Evolutionary conservation across 1,139 yeast species (phyloP), one percentile per base, ranked within the genome.

Genomic region (Lodderomyces parapsilosis): DNA sequence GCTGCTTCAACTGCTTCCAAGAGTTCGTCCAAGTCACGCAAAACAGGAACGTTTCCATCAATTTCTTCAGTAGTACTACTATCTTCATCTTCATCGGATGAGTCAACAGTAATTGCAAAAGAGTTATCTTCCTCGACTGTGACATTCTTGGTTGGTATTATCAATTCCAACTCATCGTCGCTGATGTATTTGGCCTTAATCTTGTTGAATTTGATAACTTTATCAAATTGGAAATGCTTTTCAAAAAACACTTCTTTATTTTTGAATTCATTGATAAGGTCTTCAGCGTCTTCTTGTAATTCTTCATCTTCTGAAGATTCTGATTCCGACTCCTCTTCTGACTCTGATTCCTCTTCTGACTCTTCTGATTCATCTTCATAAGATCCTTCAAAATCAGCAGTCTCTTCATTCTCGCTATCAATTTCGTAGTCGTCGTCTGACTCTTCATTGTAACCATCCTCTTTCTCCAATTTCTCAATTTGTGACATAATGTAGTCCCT

Each of bases 221-320:
- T 71, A 46, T 69, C 76, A 52, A 73, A 73, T 49, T 66, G 67
- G 56, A 71, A 71, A 47, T 68, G 71, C 58, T 73, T 73, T 55
- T 72, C 77, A 48, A 73, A 73, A 45, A 59, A 62, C 48, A 73
- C 65, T 57, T 70, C 76, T 45, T 68, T 66, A 47, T 70, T 66
- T 43, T 62, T 55, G 56, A 61, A 72, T 41, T 71, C 75, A 50
- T 63, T 59, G 47, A 70, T 71, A 41, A 72, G 62, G 33, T 60
- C 53, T 49, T 63, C 59, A 13, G 75, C 68, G 43, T 73, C 78
- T 56, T 73, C 78, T 49, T 59, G 57, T 36, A 73, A 54, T 55
- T 71, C 78, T 54, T 66, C 72, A 22, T 65, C 68, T 28, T 50
- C 54, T 8, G 31, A 27, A n/a, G 33, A 27, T 32, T 19, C 23